A percentile compares a stretch with the other conserved stretches of the same genome.
Conservation (phyloP, 2,329 filamentous ascomycete genomes). For the Dothideomycetes sp. region DNA sequence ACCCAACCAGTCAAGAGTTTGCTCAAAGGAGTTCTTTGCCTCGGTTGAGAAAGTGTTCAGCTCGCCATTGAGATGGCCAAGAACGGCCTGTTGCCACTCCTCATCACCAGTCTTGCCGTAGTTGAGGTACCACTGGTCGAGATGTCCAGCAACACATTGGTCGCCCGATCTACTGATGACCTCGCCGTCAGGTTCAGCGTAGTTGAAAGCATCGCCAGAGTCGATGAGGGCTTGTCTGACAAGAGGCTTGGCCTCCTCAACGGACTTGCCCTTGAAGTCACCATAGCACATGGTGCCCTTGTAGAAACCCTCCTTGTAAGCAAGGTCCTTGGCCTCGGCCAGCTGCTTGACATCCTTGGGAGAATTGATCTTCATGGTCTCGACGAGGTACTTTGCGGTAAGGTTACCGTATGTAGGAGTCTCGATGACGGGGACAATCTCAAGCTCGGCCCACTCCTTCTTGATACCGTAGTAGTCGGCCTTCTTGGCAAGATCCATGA, state of each 20-base stretch:
- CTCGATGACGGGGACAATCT: slow-evolving; percentile 80
- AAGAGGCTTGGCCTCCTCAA: slow-evolving; percentile 78
- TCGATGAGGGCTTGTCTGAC: slow-evolving; percentile 71
- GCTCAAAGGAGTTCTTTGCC: slow-evolving; percentile 56
- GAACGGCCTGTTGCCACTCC: slow-evolving; percentile 68
- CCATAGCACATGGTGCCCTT: slow-evolving; percentile 84
- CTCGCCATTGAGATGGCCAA: slow-evolving; percentile 61
- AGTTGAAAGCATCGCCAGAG: slow-evolving; percentile 72
- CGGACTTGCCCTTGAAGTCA: slow-evolving; percentile 77
- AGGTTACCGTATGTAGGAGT: slow-evolving; percentile 83
- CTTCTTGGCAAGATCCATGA: slow-evolving; percentile 85
- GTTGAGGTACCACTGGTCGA: slow-evolving; percentile 97
- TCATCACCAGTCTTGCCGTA: slow-evolving; percentile 72
- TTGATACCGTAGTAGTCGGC: slow-evolving; percentile 92
- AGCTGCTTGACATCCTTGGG: slow-evolving; percentile 90
- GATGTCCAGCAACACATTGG: slow-evolving; percentile 82
- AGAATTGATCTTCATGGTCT: slow-evolving; percentile 92
- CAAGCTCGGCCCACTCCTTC: slow-evolving; percentile 89
- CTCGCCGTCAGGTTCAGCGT: slow-evolving; percentile 84
- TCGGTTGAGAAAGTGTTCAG: slow-evolving; percentile 68
- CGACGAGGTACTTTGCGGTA: slow-evolving; percentile 71
- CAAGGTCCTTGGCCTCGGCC: slow-evolving; percentile 86
- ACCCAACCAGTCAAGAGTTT: slow-evolving; percentile 83
- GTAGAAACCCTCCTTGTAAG: slow-evolving; percentile 97
- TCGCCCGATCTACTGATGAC: slow-evolving; percentile 85